phyloP scores from a whole-genome alignment of 768 basidiomycete genomes.

The Podaxis carcinomalis region DNA sequence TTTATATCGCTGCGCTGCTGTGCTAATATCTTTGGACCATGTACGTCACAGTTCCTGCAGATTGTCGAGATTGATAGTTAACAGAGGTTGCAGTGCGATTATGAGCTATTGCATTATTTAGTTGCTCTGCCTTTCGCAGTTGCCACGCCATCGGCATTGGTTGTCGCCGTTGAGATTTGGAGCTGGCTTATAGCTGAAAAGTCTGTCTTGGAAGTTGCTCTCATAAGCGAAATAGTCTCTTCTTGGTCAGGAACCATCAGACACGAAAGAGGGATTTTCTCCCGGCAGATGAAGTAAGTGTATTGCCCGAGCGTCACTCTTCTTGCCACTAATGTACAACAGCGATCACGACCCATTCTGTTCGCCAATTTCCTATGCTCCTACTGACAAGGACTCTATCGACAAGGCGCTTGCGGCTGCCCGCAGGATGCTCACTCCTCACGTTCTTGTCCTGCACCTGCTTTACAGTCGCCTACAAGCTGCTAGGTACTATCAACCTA shows the following conservation, averaged over 20 bases:
- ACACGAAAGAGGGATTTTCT: conserved; percentile 80
- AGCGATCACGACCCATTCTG: conserved; percentile 90
- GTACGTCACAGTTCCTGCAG: conserved; percentile 28
- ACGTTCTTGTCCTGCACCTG: conserved; percentile 81
- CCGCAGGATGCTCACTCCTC: conserved; percentile 74
- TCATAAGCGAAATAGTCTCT: conserved; percentile 82
- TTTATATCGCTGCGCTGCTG: conserved; percentile 82
- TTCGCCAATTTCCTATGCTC: conserved; percentile 81
- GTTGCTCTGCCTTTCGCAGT: conserved; percentile 87
- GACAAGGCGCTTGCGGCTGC: conserved; percentile 70
- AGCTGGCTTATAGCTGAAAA: conserved; percentile 92
- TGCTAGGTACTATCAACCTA: conserved; percentile 81
- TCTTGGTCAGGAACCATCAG: conserved; percentile 86
- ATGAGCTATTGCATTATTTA: conserved; percentile 81
- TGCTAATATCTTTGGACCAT: conserved; percentile 64
- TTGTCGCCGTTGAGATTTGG: conserved; percentile 92
- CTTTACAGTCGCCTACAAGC: conserved; percentile 91
- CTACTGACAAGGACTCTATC: conserved; percentile 82
- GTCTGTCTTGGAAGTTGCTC: conserved; percentile 71
- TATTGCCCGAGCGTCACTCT: neutral
- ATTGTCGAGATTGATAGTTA: neutral
- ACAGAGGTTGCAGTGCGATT: conserved; percentile 57
- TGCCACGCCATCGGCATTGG: conserved; percentile 81
- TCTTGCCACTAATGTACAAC: conserved; percentile 4
- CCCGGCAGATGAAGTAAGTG: conserved; percentile 70